Evolutionary conservation across 441 rosid species (phyloP), one percentile per base, ranked within the genome.

Genomic region (Macaranga tanarius): DNA sequence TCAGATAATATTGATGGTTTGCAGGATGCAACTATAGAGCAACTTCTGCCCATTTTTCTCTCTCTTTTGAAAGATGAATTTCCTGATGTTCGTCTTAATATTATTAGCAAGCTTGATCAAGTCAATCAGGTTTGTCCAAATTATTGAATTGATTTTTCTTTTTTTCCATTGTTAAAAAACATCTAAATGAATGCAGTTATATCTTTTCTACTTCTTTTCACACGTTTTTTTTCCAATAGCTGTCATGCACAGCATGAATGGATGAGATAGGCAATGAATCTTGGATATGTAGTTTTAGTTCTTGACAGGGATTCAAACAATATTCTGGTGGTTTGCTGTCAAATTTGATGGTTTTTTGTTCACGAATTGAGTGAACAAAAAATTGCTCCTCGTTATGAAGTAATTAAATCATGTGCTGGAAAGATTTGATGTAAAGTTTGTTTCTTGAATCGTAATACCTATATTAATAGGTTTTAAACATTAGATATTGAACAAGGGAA

Each of bases 81-180:
- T 83, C 96, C 99, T 56, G 99, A 92, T 80, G 99, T 95, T 72
- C 90, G 99, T 38, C 86, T 94, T 57, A 94, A 89, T 79, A 89
- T 95, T 23, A 95, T 95, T 76, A 92, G 99, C 95, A 95, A 95
- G 87, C 98, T 91, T 59, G 99, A 95, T 83, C 95, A 95, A 91
- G 99, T 95, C 69, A 91, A 95, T 67, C 98, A 92, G 99, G 99
- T 95, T 72, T 72, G 86, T 75, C 4, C 45, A 40, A 38, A 72
- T 42, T 71, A 17, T 48, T 52, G 47, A 38, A 42, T 42, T 64
- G 23, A 54, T 19, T 58, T 38, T n/a, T 11, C 47, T 7, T 31
- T 9, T n/a, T 22, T 50, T 48, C n/a, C 17, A 47, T 16, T 47
- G 55, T 7, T 64, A 25, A 26, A 64, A 55, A 34, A 59, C 34